Evolutionary conservation across 2,329 filamentous ascomycete species (phyloP), one percentile per base, ranked within the genome.

Genomic region (Fusarium verticillioides): DNA sequence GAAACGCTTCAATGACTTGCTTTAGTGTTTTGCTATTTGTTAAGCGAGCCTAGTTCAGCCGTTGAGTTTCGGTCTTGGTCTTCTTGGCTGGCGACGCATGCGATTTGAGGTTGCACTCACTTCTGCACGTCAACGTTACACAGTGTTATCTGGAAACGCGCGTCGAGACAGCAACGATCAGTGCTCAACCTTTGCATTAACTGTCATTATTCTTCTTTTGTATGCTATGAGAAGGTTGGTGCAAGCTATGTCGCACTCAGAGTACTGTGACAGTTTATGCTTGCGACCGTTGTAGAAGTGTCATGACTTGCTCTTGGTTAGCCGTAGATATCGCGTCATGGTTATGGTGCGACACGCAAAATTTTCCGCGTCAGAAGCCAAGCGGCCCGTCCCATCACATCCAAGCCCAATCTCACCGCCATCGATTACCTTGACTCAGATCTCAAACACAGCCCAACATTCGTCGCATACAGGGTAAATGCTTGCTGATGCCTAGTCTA

Each of bases 301-400:
- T 30, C 16, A 30, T 42, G 10, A 34, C 30, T 34, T 34, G 11
- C 47, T n/a, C 0, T 23, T 7, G 10, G 4, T 19, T 23, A 28
- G 21, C 26, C 10, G 13, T 32, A 18, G 26, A 30, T 60, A 59
- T 60, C 57, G 28, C 58, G 44, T 37, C 26, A 23, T 47, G 19
- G 18, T 37, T 13, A 23, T 49, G 21, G n/a, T 16, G 37, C 32
- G 47, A 46, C 37, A 36, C 43, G 65, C 59, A 70, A 21, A 69
- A 32, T 65, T 69, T 69, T 69, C 39, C 30, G 42, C 39, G 21
- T 57, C 50, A 50, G 37, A 66, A 47, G 62, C 32, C 28, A 46
- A 37, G 52, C 66, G 52, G 66, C 66, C 66, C 66, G 66, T 70
- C 59, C 59, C 66, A 65, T 69, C 28, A 5, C 50, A 50, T 37